Percentiles rank a stretch among this genome's conserved stretches.
These are phyloP conservation scores for Pseudocohnilembus persalinus DNA, from an alignment of 169 alveolate species.

Conservation along the genomic window DNA sequence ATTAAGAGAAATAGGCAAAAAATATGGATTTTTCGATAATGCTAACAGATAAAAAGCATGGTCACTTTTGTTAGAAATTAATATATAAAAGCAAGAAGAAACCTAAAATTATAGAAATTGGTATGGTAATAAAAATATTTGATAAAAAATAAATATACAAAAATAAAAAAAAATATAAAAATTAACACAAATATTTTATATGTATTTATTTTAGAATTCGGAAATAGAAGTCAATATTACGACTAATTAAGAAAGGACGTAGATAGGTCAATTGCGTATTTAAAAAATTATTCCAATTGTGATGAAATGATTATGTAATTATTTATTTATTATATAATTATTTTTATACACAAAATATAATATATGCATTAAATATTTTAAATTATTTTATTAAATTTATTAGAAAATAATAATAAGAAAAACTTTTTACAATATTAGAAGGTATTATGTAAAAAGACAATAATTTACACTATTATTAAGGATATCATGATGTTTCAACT, in stretches of 20 bases:
- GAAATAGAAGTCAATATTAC: conserved; percentile 3
- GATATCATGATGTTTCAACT: conserved; percentile 53
- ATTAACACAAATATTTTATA: not conserved
- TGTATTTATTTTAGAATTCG: not conserved
- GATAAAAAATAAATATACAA: too few species aligned
- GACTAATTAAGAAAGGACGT: conserved; percentile 17
- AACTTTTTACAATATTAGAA: conserved; percentile 18
- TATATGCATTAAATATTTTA: not conserved
- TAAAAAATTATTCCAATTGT: conserved; percentile 5
- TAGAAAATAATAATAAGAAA: conserved; percentile 4
- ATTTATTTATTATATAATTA: not conserved
- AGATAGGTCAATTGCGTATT: conserved; percentile 21
- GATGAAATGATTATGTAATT: not conserved
- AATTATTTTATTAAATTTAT: too few species aligned
- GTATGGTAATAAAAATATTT: not conserved
- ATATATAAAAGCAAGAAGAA: not conserved
- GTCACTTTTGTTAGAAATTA: not conserved
- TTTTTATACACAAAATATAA: too few species aligned
- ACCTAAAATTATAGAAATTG: not conserved
- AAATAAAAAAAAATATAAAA: not conserved
- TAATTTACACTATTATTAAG: conserved; percentile 48
- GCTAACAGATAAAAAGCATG: conserved; percentile 3
- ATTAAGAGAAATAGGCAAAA: not conserved
- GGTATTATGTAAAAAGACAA: conserved; percentile 26
- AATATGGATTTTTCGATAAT: conserved; percentile 12